Base-by-base conservation (phyloP, 441 rosid species). In the Populus trichocarpa region DNA sequence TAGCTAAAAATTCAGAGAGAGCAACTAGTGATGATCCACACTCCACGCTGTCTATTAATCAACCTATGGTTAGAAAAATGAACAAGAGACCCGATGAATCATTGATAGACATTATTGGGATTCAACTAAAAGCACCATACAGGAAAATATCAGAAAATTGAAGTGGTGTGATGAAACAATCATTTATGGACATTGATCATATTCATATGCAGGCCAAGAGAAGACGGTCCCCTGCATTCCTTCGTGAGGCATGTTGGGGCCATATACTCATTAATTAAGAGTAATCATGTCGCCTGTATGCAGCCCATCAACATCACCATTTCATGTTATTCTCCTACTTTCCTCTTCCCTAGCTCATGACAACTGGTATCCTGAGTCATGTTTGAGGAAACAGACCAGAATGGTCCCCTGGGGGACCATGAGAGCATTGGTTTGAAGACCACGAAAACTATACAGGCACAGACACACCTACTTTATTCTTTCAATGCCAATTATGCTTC, bases 321-420 rank as follows among this genome's bases (percentile, higher is more conserved):
- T 77, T 28, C 53, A 70, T 67, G 80, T 78, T 65, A 72, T 76
- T 82, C 75, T 69, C 72, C 59, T 69, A 16, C 70, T 22, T 74
- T 72, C 40, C 50, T 70, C 73, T 78, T 80, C 71, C 75, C 66
- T 75, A 64, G 71, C 50, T 69, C 80, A 42, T 76, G 67, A 79
- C 80, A 71, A 71, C 80, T 57, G 40, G 79, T 33, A 50, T 69
- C 68, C 75, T 20, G 75, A 79, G 75, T 77, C 79, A 65, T 75
- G 71, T 74, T 71, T 67, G 72, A 75, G 77, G 80, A 70, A 75
- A 71, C 68, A 69, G 73, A 79, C 46, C 38, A 63, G 42, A 77
- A 70, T 71, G 82, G 85, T 81, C 81, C 85, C 83, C 20, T 30
- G 65, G 75, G 82, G 86, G 84, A 78, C 83, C 84, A 71, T 65